Base-by-base conservation (phyloP, 1,284 basidiomycete genomes). In the Exobasidium rhododendri region DNA sequence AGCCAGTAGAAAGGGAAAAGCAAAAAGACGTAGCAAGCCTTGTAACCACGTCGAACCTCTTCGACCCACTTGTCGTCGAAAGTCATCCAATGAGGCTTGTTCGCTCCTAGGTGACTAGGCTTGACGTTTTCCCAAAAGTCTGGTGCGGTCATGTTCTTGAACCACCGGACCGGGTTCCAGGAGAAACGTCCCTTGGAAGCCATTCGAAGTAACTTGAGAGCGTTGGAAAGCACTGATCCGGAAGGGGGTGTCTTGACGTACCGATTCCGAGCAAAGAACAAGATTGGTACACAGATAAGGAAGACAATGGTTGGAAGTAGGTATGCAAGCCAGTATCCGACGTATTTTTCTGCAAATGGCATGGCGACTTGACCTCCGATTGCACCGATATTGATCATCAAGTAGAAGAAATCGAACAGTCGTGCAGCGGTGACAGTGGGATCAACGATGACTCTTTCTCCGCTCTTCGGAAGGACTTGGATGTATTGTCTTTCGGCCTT, bases 71-170 rank as follows among this genome's bases (percentile, higher is more conserved):
- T 65, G 68, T 83, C 83, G 70, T 83, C 83, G 75, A 80, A 84
- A 5, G 74, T 81, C 75, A 82, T 81, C 82, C 80, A 83, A 7
- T 57, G 17, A 0, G 81, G 82, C 47, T 72, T 73, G 54, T 74
- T 65, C 22, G 65, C 58, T 13, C 68, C 77, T 46, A 61, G 47
- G 20, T 61, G 66, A 90, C 58, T 79, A 71, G 90, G 90, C 79
- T 90, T 90, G 2, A 84, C 89, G 49, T 74, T 82, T 58, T 91
- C 88, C 91, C 91, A 94, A 82, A 92, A 91, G 69, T 86, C 87
- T 29, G 82, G 71, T 0, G 85, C 83, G 17, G 81, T 85, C 67
- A 77, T 75, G 62, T 73, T 67, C 56, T 70, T 70, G 51, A 61
- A 29, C 17, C 70, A 68, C 10, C 50, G 50, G 44, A 74, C 57